phyloP scores from a whole-genome alignment of 805 yeast genomes.

The Clavispora vitiphila region DNA sequence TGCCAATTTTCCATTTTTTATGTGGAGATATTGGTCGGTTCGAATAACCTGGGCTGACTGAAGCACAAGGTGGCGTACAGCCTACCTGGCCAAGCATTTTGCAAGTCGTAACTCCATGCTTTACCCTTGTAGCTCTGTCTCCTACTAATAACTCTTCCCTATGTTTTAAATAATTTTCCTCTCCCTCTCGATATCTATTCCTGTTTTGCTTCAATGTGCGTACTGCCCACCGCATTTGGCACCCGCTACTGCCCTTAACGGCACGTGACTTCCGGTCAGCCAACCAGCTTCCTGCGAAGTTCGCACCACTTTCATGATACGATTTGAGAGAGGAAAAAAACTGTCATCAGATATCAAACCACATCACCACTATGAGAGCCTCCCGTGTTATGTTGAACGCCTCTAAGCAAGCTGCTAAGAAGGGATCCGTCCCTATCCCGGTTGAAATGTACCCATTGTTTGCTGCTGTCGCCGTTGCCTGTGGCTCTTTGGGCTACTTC shows the following conservation, averaged over 20 bases:
- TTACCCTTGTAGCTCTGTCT: no score
- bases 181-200: no score
- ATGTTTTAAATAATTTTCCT: no score
- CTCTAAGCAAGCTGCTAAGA: conserved; percentile 24
- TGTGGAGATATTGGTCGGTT: no score
- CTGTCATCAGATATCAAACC: not conserved
- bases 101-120: no score
- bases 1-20: no score
- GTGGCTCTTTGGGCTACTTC: conserved; percentile 34
- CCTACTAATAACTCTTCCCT: no score
- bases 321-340: conserved; percentile 1
- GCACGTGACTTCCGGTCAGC: conserved; percentile 12
- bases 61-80: no score
- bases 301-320: conserved; percentile 7
- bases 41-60: no score
- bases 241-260: not conserved
- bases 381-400: conserved; percentile 36
- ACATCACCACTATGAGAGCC: conserved; percentile 31
- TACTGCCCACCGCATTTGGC: not conserved
- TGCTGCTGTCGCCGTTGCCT: conserved; percentile 40
- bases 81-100: no score
- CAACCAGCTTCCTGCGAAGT: conserved; percentile 13
- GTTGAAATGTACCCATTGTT: conserved; percentile 45
- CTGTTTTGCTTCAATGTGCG: not conserved
- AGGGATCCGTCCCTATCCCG: conserved; percentile 25